A percentile compares a stretch with the other conserved stretches of the same genome.
These are phyloP conservation scores for Breviolum minutum DNA, from an alignment of 73 alveolate genomes.

Conservation along the genomic window DNA sequence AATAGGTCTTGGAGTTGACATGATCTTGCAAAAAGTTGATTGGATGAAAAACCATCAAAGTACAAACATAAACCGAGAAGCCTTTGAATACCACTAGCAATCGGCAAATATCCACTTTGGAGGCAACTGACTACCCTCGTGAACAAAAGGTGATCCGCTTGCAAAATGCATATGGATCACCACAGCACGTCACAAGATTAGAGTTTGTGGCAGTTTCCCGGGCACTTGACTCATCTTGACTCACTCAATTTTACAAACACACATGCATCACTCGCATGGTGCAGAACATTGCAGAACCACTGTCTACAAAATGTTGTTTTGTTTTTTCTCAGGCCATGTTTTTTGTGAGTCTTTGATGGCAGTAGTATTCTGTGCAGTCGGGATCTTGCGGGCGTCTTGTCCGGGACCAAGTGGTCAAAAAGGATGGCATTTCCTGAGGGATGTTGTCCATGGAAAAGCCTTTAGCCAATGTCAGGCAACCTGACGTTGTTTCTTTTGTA, in stretches of 20 bases:
- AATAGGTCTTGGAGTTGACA: not conserved
- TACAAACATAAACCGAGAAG: not conserved
- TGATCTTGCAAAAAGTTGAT: not conserved
- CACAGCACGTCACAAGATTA: not conserved
- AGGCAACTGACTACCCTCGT: not conserved
- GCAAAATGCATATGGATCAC: not conserved
- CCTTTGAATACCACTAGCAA: too few relatives aligned
- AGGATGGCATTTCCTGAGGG: not conserved
- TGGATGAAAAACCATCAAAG: not conserved
- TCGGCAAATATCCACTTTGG: too few relatives aligned
- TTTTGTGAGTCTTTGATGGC: too few relatives aligned
- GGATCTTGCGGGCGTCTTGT: not conserved
- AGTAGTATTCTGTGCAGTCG: too few relatives aligned
- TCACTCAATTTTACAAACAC: too few relatives aligned
- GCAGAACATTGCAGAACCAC: not conserved
- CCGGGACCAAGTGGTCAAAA: not conserved
- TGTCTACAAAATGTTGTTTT: not conserved
- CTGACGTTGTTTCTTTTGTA: not conserved
- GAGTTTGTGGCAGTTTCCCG: not conserved
- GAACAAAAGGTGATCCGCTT: not conserved
- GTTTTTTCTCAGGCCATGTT: too few relatives aligned
- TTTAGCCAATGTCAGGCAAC: not conserved
- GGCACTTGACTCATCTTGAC: too few relatives aligned
- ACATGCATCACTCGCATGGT: too few relatives aligned
- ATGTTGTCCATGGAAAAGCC: not conserved